These are phyloP conservation scores for Tulasnella sp. DNA, from an alignment of 768 basidiomycete species.

Conservation along the genomic window DNA sequence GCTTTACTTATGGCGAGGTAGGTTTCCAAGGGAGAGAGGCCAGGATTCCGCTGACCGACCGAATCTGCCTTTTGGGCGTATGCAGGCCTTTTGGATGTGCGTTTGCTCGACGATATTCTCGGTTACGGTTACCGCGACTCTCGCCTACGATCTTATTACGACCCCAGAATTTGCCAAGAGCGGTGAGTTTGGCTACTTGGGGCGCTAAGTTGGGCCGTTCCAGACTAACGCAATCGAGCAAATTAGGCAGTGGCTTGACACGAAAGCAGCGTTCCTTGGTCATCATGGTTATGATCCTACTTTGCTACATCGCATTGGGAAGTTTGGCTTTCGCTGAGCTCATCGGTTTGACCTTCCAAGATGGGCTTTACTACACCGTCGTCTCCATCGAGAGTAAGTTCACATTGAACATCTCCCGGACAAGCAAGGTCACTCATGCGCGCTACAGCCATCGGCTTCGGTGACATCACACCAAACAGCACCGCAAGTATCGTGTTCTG, in stretches of 20 bases:
- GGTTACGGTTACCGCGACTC: slow-evolving; percentile 59
- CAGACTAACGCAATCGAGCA: not conserved
- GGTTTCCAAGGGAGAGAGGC: not conserved
- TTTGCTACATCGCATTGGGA: slow-evolving; percentile 71
- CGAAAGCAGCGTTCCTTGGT: slow-evolving; percentile 72
- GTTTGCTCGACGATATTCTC: slow-evolving; percentile 70
- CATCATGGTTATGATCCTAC: slow-evolving; percentile 69
- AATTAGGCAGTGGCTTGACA: slow-evolving; percentile 71
- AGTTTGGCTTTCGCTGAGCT: slow-evolving; percentile 56
- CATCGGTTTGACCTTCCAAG: slow-evolving; percentile 55
- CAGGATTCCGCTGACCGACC: not conserved
- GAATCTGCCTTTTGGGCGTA: not conserved
- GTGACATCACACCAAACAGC: slow-evolving; percentile 61
- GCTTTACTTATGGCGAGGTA: slow-evolving; percentile 58
- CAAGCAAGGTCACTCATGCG: not conserved
- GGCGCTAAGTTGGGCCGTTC: not conserved
- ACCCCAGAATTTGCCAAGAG: slow-evolving; percentile 62
- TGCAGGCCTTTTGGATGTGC: slow-evolving; percentile 66
- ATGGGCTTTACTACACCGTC: slow-evolving; percentile 74
- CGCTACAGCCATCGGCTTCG: slow-evolving; percentile 50
- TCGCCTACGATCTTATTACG: slow-evolving; percentile 57
- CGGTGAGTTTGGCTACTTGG: slow-evolving; percentile 44
- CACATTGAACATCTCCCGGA: not conserved
- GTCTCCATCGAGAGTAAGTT: slow-evolving; percentile 56
- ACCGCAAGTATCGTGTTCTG: slow-evolving; percentile 57